Conservation (phyloP, 1,139 yeast genomes). For the Candida sanyaensis region DNA sequence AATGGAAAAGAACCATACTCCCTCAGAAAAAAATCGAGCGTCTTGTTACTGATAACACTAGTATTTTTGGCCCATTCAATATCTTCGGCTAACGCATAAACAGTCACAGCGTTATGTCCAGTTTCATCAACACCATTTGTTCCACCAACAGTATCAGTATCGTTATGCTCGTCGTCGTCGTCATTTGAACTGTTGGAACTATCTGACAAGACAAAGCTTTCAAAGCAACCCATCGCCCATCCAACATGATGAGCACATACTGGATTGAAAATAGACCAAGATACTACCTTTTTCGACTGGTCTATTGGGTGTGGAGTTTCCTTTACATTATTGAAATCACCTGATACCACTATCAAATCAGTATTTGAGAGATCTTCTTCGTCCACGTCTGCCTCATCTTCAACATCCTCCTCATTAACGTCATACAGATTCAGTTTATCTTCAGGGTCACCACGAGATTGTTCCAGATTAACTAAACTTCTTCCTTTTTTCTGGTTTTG, state of each 20-base stretch:
- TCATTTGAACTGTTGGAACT: slow-evolving; percentile 26
- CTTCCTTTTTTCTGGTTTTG: slow-evolving; percentile 12
- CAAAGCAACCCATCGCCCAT: slow-evolving; percentile 91
- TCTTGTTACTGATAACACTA: slow-evolving; percentile 72
- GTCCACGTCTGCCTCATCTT: slow-evolving; percentile 36
- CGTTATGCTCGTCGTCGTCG: slow-evolving; percentile 34
- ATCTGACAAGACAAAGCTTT: slow-evolving; percentile 52
- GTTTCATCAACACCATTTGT: slow-evolving; percentile 32
- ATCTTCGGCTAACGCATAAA: slow-evolving; percentile 61
- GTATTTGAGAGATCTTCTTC: slow-evolving; percentile 52
- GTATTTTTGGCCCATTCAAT: slow-evolving; percentile 68
- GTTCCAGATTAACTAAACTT: not conserved
- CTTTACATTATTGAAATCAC: slow-evolving; percentile 59
- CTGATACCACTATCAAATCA: slow-evolving; percentile 74
- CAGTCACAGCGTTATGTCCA: slow-evolving; percentile 43
- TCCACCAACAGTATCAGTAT: slow-evolving; percentile 29
- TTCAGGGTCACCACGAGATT: not conserved
- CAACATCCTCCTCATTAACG: slow-evolving; percentile 16
- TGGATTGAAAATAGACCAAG: slow-evolving; percentile 83
- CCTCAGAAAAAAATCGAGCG: slow-evolving; percentile 79
- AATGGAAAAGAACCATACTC: slow-evolving; percentile 96
- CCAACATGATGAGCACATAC: slow-evolving; percentile 96
- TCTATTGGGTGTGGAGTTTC: slow-evolving; percentile 57
- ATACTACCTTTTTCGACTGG: slow-evolving; percentile 68
- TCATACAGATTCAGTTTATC: slow-evolving; percentile 5